These are phyloP conservation scores for Talaromyces liani DNA, from an alignment of 495 filamentous ascomycete genomes.

Conservation along the genomic window DNA sequence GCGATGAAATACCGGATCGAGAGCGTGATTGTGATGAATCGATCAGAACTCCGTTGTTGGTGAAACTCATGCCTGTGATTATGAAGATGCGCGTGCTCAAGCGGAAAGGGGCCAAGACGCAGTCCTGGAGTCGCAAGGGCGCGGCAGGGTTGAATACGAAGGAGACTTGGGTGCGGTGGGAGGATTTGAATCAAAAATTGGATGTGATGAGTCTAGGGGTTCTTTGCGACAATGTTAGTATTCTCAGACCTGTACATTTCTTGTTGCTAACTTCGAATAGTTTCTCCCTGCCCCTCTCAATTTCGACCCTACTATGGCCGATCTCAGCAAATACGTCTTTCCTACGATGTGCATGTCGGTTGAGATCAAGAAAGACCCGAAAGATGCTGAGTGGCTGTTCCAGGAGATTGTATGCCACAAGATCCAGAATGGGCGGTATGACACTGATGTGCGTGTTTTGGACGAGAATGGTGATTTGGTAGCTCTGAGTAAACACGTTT, in stretches of 20 bases:
- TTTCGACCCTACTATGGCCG: slow-evolving; percentile 6
- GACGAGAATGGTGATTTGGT: slow-evolving; percentile 6
- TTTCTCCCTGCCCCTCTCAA: slow-evolving; percentile 5
- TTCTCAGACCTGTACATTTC: not conserved
- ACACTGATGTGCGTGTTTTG: slow-evolving; percentile 2
- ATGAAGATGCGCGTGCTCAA: not conserved
- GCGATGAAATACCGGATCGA: not conserved
- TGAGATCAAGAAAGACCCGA: slow-evolving; percentile 5
- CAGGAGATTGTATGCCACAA: not conserved
- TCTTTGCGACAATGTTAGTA: slow-evolving; percentile 1
- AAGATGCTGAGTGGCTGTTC: slow-evolving; percentile 6
- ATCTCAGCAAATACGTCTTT: slow-evolving; percentile 5
- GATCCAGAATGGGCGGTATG: slow-evolving; percentile 1
- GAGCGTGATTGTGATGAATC: not conserved
- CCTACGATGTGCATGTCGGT: slow-evolving; percentile 4
- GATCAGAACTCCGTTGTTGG: not conserved
- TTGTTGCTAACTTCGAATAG: not conserved
- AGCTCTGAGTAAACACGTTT: slow-evolving; percentile 5
- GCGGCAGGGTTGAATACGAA: not conserved
- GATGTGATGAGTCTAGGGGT: slow-evolving; percentile 3
- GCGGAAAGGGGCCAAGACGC: not conserved
- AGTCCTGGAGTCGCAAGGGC: not conserved
- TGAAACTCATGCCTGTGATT: slow-evolving; percentile 5
- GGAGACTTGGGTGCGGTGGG: slow-evolving; percentile 1
- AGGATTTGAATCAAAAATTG: not conserved